These are phyloP conservation scores for Pueraria montana DNA, from an alignment of 306 rosid species.

Conservation along the genomic window DNA sequence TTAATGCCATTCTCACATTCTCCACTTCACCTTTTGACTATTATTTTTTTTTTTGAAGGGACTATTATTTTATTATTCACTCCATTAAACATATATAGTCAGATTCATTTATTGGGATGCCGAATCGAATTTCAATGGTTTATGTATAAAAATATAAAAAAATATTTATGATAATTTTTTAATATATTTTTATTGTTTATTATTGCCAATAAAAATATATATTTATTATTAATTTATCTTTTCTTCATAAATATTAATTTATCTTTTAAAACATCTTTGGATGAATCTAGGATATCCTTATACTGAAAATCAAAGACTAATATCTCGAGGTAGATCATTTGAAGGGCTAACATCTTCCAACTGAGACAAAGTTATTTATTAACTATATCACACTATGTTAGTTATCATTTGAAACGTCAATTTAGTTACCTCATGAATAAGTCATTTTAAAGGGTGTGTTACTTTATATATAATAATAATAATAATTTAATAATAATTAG, in stretches of 20 bases:
- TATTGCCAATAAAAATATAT: too few relatives aligned
- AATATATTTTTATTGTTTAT: not conserved
- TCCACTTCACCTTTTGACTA: conserved; percentile 15
- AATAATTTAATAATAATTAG: too few relatives aligned
- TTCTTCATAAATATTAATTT: not conserved
- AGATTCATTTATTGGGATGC: not conserved
- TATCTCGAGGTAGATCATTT: too few relatives aligned
- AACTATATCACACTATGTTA: too few relatives aligned
- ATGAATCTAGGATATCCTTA: too few relatives aligned
- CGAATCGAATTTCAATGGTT: not conserved
- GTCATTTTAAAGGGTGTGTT: not conserved
- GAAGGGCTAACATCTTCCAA: too few relatives aligned
- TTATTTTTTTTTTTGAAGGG: too few relatives aligned
- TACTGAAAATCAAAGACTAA: too few relatives aligned
- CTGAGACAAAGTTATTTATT: too few relatives aligned
- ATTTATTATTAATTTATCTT: too few relatives aligned
- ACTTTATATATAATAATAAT: not conserved
- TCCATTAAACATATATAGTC: not conserved
- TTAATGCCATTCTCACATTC: conserved; percentile 40
- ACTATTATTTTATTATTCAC: too few relatives aligned
- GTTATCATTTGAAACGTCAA: not conserved
- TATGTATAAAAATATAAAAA: not conserved
- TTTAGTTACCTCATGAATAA: not conserved
- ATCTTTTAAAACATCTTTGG: not conserved
- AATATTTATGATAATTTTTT: not conserved